Evolutionary conservation across 1,284 basidiomycete genomes (phyloP).

Genomic region (Boletus semigastroideus): DNA sequence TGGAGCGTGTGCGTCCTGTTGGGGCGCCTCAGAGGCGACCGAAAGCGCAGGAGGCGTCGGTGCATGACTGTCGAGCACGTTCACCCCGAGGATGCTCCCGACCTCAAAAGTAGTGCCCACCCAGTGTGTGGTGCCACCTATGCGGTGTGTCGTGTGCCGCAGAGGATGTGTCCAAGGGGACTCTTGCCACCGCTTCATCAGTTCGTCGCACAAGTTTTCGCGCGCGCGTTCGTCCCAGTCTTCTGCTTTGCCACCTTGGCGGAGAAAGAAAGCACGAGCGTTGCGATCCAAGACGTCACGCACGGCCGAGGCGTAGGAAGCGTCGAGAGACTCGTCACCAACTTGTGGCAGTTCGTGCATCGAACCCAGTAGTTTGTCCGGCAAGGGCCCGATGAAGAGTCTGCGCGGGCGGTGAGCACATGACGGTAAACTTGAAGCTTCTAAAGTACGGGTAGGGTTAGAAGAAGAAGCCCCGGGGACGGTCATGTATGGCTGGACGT

Average conservation of each 20-base stretch:
- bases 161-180: slow-evolving; percentile 64
- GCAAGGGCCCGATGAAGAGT: slow-evolving; percentile 66
- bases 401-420: slow-evolving; percentile 32
- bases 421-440: neutral
- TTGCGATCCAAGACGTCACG: slow-evolving; percentile 47
- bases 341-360: slow-evolving; percentile 20
- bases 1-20: slow-evolving; percentile 1
- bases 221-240: slow-evolving; percentile 65
- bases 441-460: neutral
- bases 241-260: slow-evolving; percentile 57
- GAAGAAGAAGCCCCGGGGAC: slow-evolving; percentile 1
- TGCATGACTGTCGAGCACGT: slow-evolving; percentile 25
- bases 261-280: slow-evolving; percentile 62
- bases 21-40: slow-evolving; percentile 5
- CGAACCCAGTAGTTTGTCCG: slow-evolving; percentile 46
- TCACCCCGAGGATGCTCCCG: slow-evolving; percentile 45
- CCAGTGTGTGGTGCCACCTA: slow-evolving; percentile 46
- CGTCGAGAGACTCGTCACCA: slow-evolving; percentile 33
- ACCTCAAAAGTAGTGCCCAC: slow-evolving; percentile 74
- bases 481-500: slow-evolving; percentile 8
- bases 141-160: slow-evolving; percentile 33
- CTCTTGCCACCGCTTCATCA: slow-evolving; percentile 60
- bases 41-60: slow-evolving; percentile 1
- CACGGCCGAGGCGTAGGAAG: slow-evolving; percentile 33
- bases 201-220: slow-evolving; percentile 49